These are phyloP conservation scores for Dictyostelium brefeldianum DNA, from an alignment of 78 protist species.

Conservation along the genomic window DNA sequence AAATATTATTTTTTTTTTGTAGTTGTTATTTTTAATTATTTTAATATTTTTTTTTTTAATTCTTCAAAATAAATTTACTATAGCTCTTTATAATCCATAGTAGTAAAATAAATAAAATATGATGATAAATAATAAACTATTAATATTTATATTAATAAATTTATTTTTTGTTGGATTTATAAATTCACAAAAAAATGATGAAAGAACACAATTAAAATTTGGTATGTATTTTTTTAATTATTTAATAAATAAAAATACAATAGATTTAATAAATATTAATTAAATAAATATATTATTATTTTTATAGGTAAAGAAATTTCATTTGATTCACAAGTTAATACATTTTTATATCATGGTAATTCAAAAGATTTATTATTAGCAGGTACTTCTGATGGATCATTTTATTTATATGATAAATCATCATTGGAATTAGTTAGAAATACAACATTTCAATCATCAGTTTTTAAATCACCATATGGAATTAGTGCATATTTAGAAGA, in stretches of 20 bases:
- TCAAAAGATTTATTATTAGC: background rate
- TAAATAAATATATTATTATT: background rate
- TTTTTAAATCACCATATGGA: background rate
- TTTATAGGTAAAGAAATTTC: background rate
- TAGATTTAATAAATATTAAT: background rate
- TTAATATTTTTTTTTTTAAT: no score
- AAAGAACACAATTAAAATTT: background rate
- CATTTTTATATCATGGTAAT: background rate
- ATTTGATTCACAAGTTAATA: background rate
- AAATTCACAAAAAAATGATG: background rate
- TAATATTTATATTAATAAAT: no score
- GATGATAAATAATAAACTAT: no score
- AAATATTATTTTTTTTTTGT: no score
- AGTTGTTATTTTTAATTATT: no score
- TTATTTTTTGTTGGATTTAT: no score
- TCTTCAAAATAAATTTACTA: no score
- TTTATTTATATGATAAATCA: background rate
- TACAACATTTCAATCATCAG: background rate
- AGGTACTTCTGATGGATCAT: background rate
- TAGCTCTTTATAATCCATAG: no score
- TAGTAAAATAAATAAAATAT: no score
- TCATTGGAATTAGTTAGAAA: background rate
- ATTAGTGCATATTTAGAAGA: background rate
- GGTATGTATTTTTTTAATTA: no score
- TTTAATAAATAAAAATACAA: background rate